phyloP scores from a whole-genome alignment of 192 early-diverging fungal genomes.

The Powellomyces hirtus region DNA sequence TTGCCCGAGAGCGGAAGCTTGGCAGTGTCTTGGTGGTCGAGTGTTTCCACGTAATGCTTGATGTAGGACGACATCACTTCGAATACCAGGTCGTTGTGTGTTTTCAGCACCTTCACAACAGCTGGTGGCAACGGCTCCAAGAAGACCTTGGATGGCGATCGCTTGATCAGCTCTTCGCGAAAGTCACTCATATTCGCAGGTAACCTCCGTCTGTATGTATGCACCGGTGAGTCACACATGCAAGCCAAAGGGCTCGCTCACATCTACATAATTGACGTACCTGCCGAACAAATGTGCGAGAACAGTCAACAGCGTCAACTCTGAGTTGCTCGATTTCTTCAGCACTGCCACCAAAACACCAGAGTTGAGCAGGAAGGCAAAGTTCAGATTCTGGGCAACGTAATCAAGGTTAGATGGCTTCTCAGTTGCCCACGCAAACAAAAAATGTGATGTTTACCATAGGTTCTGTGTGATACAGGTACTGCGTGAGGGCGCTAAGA shows the following conservation, averaged over 20 bases:
- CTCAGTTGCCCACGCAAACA: background rate
- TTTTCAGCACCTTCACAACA: constrained; percentile 1
- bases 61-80: constrained; percentile 5
- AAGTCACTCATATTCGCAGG: background rate
- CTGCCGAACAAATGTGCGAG: constrained; percentile 14
- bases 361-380: constrained; percentile 34
- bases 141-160: constrained; percentile 30
- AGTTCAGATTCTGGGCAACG: constrained; percentile 31
- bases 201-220: no score
- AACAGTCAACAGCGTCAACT: constrained; percentile 1
- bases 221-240: no score
- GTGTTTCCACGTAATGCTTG: constrained; percentile 5
- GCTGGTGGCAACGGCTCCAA: constrained; percentile 21
- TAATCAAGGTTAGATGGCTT: background rate
- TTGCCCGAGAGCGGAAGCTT: constrained; percentile 7
- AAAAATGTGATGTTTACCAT: constrained; percentile 1
- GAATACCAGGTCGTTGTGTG: constrained; percentile 26
- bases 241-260: no score
- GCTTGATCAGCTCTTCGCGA: background rate
- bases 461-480: constrained; percentile 36
- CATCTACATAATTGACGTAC: constrained; percentile 9
- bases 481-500: constrained; percentile 21
- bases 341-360: constrained; percentile 29
- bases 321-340: background rate
- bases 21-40: background rate